Base-by-base conservation (phyloP, 106 monocot species). In the Triglochin maritima region DNA sequence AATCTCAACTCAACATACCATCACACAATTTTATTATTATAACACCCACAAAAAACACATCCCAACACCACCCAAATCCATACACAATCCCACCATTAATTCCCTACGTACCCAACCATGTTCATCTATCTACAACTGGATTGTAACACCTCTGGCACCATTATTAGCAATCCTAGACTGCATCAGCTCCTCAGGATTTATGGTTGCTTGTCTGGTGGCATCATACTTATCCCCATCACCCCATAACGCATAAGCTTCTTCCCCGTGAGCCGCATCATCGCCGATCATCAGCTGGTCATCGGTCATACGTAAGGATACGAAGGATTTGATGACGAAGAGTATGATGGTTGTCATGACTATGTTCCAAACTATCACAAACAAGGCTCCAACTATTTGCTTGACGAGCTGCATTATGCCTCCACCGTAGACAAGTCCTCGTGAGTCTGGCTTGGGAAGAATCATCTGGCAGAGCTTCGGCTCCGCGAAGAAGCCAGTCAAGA, bases 141-240 rank as follows among this genome's bases (percentile, higher is more conserved):
- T 53, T 41, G 67, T 67, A 54, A 67, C 52, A 12, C 52, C 67
- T 15, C 67, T 67, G 5, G 67, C 67, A 13, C 50, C 67, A 44
- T 16, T 46, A 13, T 7, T 62, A 3, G 62, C 57, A 2, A 17
- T 42, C 44, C 29, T 12, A 12, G 67, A 9, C 6, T 9, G 42
- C 42, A 44, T 2, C 54, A 9, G 6, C 55, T 55, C 55, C 55
- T 55, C 55, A 9, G 55, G 55, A 0, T 55, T 9, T n/a, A 55
- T 55, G 6, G 55, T 55, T 4, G 55, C 55, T n/a, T 55, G 55
- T 29, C 59, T 60, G 13, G 59, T 29, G 13, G 16, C 42, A 8
- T 60, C 59, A 41, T 29, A 60, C 59, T 60, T 60, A 2, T 60
- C 59, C 42, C 59, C 59, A 15, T 60, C 59, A 3, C 59, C 59